phyloP scores from a whole-genome alignment of 208 protist genomes.

The Strigomonas culicis region DNA sequence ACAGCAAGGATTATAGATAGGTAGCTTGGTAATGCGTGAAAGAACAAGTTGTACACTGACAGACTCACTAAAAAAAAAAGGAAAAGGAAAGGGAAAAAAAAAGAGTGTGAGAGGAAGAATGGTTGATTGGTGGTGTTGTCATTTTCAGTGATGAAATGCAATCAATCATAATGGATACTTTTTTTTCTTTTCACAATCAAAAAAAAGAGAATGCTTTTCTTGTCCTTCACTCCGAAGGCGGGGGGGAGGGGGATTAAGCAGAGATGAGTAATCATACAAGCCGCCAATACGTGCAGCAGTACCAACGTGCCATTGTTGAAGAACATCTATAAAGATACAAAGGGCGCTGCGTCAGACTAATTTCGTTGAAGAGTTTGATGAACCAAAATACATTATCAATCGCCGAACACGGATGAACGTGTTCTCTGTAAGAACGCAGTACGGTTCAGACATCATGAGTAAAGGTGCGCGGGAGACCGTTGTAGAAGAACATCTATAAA shows the following conservation, averaged over 20 bases:
- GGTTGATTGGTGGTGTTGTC: background rate
- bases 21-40: too few species aligned
- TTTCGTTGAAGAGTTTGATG: background rate
- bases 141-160: background rate
- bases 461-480: too few species aligned
- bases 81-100: background rate
- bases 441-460: background rate
- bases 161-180: background rate
- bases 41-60: too few species aligned
- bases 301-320: background rate
- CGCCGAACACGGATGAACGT: background rate
- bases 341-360: background rate
- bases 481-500: background rate
- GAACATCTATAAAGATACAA: background rate
- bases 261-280: background rate
- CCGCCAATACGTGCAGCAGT: background rate
- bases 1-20: too few species aligned
- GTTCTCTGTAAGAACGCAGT: background rate
- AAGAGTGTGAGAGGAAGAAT: constrained; percentile 9
- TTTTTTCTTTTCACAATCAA: background rate
- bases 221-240: background rate
- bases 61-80: constrained; percentile 10
- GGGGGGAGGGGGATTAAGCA: background rate
- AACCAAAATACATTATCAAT: constrained; percentile 3
- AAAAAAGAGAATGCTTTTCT: background rate